Evolutionary conservation across 148 eudicot species (phyloP), one percentile per base, ranked within the genome.

Genomic region (Drosera capensis): DNA sequence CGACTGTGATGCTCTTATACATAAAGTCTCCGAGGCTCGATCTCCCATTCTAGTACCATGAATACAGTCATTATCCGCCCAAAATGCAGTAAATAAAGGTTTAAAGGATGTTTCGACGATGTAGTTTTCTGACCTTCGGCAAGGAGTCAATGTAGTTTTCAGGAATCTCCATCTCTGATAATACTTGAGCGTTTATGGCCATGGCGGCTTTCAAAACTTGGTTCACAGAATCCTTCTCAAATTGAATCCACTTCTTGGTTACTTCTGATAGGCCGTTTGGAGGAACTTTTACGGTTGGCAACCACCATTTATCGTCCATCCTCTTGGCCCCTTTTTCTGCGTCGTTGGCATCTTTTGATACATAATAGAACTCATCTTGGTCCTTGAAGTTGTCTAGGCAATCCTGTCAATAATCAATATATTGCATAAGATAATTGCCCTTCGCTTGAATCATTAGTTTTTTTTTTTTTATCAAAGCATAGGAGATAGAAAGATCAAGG

Each of bases 1-100:
- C 80, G 23, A 61, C 75, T 5, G 86, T 78, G 14, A 78, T 78
- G 23, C 62, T 68, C 68, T 68, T 78, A 55, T 78, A 78, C 39
- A 78, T 71, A 16, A 53, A 43, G 14, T 78, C 86, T 48, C 86
- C 86, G 2, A 78, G 74, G 53, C 80, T 71, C 18, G 72, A 57
- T 46, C 75, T 57, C 39, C 86, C 86, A 52, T 78, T 78, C 86
- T 78, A 19, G 24, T 15, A 14, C 23, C 14, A 47, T 47, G 17
- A 11, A 25, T 35, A 17, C 26, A n/a, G 8, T 3, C 9, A n/a
- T 22, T n/a, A n/a, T n/a, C n/a, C n/a, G n/a, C n/a, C n/a, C n/a
- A n/a, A n/a, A n/a, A n/a, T n/a, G n/a, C 38, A 4, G 38, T 0
- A 34, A 8, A 49, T 18, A 29, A 7, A 3, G 2, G 2, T 1